Evolutionary conservation across 2,329 filamentous ascomycete species (phyloP), one percentile per base, ranked within the genome.

Genomic region (Pseudogymnoascus sp.): DNA sequence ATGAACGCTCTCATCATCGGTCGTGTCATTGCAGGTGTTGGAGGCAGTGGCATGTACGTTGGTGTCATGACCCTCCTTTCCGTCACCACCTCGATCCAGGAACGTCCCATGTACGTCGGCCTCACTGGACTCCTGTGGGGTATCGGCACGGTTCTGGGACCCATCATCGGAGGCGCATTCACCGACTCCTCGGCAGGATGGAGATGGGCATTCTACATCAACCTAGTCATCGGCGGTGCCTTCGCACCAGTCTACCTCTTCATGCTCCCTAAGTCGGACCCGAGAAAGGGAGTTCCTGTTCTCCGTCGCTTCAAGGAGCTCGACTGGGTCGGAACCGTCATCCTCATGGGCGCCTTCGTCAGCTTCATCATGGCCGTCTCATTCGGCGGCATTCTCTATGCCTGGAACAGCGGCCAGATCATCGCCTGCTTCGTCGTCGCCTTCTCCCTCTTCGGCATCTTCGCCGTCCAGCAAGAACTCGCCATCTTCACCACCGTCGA

Each of bases 171-270:
- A 14, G 79, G 80, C 16, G 77, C 75, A 0, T 81, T 82, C 44
- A 72, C 72, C 5, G 75, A 77, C 24, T 75, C 70, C 6, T 64
- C 72, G 0, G 78, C 75, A 0, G 76, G 74, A 0, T 82, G 80
- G 80, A 66, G 80, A 47, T 80, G 76, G 76, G 73, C 73, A 0
- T 81, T 81, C 63, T 86, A 86, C 67, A 80, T 86, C 73, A 86
- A 86, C 67, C 74, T 86, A 0, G 72, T 81, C 56, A 76, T 80
- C 0, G 82, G 73, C 6, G 78, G 67, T 29, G 70, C 72, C 2
- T 75, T 74, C n/a, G 71, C 74, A 19, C 65, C 72, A 1, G 73
- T 80, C 24, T 67, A 79, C 29, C 64, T 80, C 65, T 75, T 77
- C 62, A 75, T 79, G 66, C 78, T 82, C 68, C 73, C 74, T 64